phyloP scores from a whole-genome alignment of 371 early-diverging fungal species.

The Mortierella sp. region DNA sequence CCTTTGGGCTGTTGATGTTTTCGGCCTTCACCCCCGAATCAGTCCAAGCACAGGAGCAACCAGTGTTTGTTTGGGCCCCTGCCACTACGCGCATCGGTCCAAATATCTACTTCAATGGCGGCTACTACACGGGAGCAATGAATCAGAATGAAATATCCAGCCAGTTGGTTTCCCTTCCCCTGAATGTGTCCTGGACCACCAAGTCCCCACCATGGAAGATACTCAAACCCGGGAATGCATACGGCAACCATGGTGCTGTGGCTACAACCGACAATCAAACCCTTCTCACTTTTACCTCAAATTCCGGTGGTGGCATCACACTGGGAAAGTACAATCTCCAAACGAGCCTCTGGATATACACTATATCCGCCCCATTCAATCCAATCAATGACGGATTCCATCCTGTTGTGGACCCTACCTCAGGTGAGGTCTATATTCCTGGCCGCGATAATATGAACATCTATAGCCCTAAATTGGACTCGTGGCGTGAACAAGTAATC shows the following conservation, averaged over 20 bases:
- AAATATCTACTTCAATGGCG: constrained; percentile 23
- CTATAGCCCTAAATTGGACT: background rate
- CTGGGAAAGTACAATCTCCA: constrained; percentile 7
- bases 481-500: background rate
- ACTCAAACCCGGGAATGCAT: background rate
- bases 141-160: background rate
- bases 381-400: background rate
- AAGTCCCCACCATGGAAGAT: constrained; percentile 13
- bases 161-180: constrained; percentile 22
- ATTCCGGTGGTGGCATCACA: background rate
- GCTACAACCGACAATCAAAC: constrained; percentile 21
- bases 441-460: background rate
- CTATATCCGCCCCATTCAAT: too few relatives aligned
- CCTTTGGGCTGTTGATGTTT: too few relatives aligned
- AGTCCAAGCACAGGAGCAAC: too few relatives aligned
- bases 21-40: too few relatives aligned
- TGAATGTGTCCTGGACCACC: constrained; percentile 17
- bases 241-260: background rate
- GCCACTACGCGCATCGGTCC: constrained; percentile 13
- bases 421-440: constrained; percentile 11
- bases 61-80: background rate
- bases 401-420: constrained; percentile 17
- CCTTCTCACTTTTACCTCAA: constrained; percentile 7
- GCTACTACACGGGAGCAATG: background rate
- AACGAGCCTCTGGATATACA: constrained; percentile 3